Base-by-base conservation (phyloP, 2,329 filamentous ascomycete genomes). In the Verticillium nonalfalfae region DNA sequence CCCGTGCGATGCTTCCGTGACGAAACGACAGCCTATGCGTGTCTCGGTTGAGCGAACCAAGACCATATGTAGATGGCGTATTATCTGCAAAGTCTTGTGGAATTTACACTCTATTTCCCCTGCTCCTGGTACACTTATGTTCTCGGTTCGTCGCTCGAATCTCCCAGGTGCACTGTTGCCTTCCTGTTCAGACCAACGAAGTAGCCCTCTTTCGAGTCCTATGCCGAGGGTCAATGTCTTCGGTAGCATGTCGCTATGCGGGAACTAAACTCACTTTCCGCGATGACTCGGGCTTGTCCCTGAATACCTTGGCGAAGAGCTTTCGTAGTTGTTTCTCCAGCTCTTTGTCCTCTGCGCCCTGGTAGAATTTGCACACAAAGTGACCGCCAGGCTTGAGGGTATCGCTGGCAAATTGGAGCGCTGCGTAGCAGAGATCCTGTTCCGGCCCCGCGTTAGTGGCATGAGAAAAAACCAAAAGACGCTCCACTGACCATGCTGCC, bases 351-450 rank as follows among this genome's bases (percentile, higher is more conserved):
- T 97, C 93, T 5, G 82, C 74, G 3, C 95, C 95, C 73, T 96
- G 91, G 74, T 98, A 99, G 75, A 96, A 99, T 75, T 99, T 99
- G 83, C 94, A 97, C 55, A 99, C 84, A 68, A 99, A 97, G 73
- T 96, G 90, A 1, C 96, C 95, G 21, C 91, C 92, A 3, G 85
- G 76, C 68, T 85, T 88, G 26, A 99, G 82, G 7, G 91, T 95
- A 67, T 97, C 91, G 74, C 87, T 91, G 58, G 90, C 88, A 76
- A 99, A 99, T 14, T 83, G 81, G 54, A 99, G 80, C 4, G 95
- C 95, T 31, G 94, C 91, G 65, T 84, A 79, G 75, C 95, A 99
- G 50, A 99, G 86, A 73, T 97, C 93, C 95, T 98, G 70, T 10
- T 13, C n/a, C 31, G 7, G 18, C 26, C 5, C 11, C 31, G 35